Base-by-base conservation (phyloP, 1,284 basidiomycete genomes). In the Marasmius oreades region DNA sequence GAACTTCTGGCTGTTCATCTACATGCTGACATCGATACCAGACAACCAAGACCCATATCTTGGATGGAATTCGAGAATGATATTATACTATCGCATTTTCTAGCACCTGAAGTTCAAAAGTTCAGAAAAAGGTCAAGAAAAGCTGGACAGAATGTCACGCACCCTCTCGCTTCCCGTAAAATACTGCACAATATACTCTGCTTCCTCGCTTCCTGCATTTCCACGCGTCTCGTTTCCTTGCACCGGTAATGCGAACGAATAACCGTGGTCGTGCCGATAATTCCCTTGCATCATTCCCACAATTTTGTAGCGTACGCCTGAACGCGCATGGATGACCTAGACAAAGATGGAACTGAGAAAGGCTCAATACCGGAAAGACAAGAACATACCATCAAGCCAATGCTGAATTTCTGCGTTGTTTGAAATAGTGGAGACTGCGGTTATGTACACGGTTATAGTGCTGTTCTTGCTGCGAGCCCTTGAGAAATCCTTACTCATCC, bases 211-310 rank as follows among this genome's bases (percentile, higher is more conserved):
- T 24, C 90, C 90, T 8, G 97, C 97, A 68, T 98, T 99, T 42
- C 99, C 96, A 55, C 96, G 86, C 47, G 97, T 99, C 73, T 99
- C 96, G 0, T 96, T 99, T n/a, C 96, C 96, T 70, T 98, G 93
- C 0, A 99, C 97, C 1, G 96, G 96, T 2, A 99, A 78, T 2
- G 97, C 95, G 62, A 98, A 98, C 3, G 92, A 93, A 99, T 86
- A 56, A 98, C 91, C 56, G 98, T 82, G 0, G 93, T 84, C 58
- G 84, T 83, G 7, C 89, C 92, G 44, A 95, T 80, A 23, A 98
- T 97, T 97, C 51, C 96, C 96, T 72, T 98, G 94, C 95, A 99
- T 98, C 45, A 98, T 80, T n/a, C n/a, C 96, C 97, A 99, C 99
- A 67, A 99, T 97, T 76, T 99, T 97, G 75, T 98, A 93, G 55